These are phyloP conservation scores for Epichloe amarillans DNA, from an alignment of 2,329 filamentous ascomycete genomes.

Conservation along the genomic window DNA sequence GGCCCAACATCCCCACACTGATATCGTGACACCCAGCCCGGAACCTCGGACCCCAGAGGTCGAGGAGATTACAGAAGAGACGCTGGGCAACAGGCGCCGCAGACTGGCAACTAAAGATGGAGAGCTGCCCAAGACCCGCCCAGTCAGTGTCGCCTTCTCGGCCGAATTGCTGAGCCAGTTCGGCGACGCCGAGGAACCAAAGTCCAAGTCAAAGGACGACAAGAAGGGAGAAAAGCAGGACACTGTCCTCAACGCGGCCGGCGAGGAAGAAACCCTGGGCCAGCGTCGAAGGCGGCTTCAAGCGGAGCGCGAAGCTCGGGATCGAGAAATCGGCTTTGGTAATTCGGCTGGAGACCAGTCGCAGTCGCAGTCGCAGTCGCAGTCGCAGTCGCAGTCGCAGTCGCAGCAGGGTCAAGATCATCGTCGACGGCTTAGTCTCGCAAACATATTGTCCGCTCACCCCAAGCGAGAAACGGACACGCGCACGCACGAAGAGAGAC, in stretches of 20 bases:
- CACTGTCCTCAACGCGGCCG: slow-evolving; percentile 8
- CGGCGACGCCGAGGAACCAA: slow-evolving; percentile 33
- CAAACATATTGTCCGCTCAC: slow-evolving; percentile 40
- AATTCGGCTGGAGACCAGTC: slow-evolving; percentile 11
- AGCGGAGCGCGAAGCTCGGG: slow-evolving; percentile 51
- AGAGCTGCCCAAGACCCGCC: slow-evolving; percentile 37
- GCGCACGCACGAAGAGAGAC: slow-evolving; percentile 27
- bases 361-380: too few species aligned
- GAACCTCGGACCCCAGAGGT: slow-evolving; percentile 32
- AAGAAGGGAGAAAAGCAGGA: slow-evolving; percentile 28
- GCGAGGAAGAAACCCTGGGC: slow-evolving; percentile 64
- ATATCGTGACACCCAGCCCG: slow-evolving; percentile 3
- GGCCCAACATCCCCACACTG: not conserved
- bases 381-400: not conserved
- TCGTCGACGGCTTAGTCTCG: slow-evolving; percentile 36
- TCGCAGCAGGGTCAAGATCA: slow-evolving; percentile 10
- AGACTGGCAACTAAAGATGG: slow-evolving; percentile 48
- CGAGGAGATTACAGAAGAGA: slow-evolving; percentile 48
- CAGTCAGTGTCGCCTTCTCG: slow-evolving; percentile 54
- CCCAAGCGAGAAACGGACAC: slow-evolving; percentile 27
- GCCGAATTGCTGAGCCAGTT: slow-evolving; percentile 55
- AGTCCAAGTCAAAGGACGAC: slow-evolving; percentile 15
- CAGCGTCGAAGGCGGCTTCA: slow-evolving; percentile 64
- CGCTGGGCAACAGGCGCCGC: slow-evolving; percentile 50
- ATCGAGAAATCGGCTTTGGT: slow-evolving; percentile 35